Conservation (phyloP, 116 monocot species). For the Cymodocea nodosa region DNA sequence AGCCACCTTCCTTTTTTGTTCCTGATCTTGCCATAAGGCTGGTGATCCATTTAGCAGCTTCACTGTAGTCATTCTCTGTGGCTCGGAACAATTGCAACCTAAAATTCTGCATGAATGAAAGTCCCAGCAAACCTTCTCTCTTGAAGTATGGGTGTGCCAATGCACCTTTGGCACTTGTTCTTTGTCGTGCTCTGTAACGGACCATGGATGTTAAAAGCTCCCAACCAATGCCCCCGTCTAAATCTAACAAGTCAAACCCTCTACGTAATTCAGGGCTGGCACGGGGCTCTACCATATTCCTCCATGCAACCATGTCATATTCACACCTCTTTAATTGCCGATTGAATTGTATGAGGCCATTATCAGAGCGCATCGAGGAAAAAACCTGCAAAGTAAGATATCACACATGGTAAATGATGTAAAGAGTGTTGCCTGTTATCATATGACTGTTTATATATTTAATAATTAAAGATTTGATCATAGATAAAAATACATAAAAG, state of each 20-base stretch:
- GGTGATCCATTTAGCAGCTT: constrained; percentile 77
- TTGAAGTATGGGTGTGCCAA: constrained; percentile 92
- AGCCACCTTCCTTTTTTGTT: constrained; percentile 58
- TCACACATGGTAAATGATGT: neutral
- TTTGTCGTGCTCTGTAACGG: constrained; percentile 78
- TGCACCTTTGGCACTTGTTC: constrained; percentile 80
- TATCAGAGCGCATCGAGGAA: constrained; percentile 66
- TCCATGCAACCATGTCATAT: constrained; percentile 72
- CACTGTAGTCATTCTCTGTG: constrained; percentile 86
- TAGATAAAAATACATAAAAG: no score
- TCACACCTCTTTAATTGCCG: constrained; percentile 80
- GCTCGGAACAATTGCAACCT: constrained; percentile 74
- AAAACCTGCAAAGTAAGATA: constrained; percentile 32
- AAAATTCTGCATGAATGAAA: constrained; percentile 83
- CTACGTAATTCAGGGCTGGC: constrained; percentile 55
- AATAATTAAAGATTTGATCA: no score
- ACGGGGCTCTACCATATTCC: constrained; percentile 64
- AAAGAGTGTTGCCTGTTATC: no score
- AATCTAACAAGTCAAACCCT: constrained; percentile 72
- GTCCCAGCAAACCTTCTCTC: constrained; percentile 62
- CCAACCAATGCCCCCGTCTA: constrained; percentile 82
- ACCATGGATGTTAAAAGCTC: constrained; percentile 90
- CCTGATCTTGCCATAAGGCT: constrained; percentile 80
- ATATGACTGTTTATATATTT: no score
- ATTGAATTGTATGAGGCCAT: constrained; percentile 81